Evolutionary conservation across 306 rosid genomes (phyloP).

Genomic region (Echinosophora koreensis): DNA sequence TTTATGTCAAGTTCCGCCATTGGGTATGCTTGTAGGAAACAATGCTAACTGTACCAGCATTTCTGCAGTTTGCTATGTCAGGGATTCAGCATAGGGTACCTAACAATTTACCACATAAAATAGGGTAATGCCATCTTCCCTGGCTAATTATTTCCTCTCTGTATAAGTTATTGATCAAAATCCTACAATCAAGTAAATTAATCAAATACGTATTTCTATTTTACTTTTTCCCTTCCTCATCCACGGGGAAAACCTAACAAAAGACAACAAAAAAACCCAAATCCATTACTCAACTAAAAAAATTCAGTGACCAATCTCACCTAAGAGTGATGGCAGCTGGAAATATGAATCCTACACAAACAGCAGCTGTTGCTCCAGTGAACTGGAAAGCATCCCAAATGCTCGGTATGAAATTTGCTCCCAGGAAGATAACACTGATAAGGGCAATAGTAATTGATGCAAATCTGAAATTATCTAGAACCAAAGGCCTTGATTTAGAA

Average conservation of each 20-base stretch:
- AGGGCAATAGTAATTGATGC: conserved; percentile 59
- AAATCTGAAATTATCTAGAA: conserved; percentile 70
- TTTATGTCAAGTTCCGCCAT: too few relatives aligned
- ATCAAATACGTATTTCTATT: background rate
- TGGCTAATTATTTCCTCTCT: background rate
- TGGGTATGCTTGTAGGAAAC: background rate
- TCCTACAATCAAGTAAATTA: background rate
- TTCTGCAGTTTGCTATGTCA: background rate
- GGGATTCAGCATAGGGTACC: background rate
- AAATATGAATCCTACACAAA: conserved; percentile 61
- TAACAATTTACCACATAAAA: background rate
- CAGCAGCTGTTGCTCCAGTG: conserved; percentile 63
- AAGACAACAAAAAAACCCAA: background rate
- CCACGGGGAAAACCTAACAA: background rate
- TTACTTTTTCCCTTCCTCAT: background rate
- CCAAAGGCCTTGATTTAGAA: conserved; percentile 73
- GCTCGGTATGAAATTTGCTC: conserved; percentile 71
- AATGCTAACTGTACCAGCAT: conserved; percentile 2
- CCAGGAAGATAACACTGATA: conserved; percentile 46
- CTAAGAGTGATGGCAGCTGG: conserved; percentile 56
- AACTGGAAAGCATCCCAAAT: conserved; percentile 76
- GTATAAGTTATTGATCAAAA: background rate
- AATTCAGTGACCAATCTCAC: conserved; percentile 43
- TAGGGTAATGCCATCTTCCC: background rate
- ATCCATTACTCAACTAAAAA: conserved; percentile 3